phyloP scores from a whole-genome alignment of 495 filamentous ascomycete species.

The Cryomyces minteri region DNA sequence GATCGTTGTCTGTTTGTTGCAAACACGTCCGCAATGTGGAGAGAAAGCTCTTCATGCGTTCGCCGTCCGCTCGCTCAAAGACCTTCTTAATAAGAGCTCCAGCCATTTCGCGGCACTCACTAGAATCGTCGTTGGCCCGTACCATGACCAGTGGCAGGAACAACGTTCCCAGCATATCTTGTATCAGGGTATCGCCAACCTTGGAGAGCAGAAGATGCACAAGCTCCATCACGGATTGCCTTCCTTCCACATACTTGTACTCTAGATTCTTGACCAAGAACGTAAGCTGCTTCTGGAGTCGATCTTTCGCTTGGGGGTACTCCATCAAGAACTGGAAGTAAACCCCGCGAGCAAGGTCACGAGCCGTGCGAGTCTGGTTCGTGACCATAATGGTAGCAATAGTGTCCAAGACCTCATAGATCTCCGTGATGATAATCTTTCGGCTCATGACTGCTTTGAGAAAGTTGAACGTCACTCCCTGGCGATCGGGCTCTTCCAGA shows the following conservation, averaged over 20 bases:
- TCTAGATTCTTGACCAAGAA: constrained; percentile 84
- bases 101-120: constrained; percentile 71
- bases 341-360: constrained; percentile 69
- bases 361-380: constrained; percentile 69
- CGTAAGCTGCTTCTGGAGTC: constrained; percentile 71
- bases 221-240: constrained; percentile 80
- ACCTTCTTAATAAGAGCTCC: constrained; percentile 59
- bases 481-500: constrained; percentile 75
- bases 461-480: constrained; percentile 87
- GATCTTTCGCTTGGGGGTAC: constrained; percentile 76
- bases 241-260: constrained; percentile 71
- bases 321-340: constrained; percentile 91
- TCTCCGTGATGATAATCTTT: constrained; percentile 65
- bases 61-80: constrained; percentile 61
- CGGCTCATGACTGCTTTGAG: constrained; percentile 66
- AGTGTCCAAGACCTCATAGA: constrained; percentile 81
- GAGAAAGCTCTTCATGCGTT: constrained; percentile 48
- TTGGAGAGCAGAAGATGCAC: constrained; percentile 70
- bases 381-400: constrained; percentile 91
- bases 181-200: constrained; percentile 56
- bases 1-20: constrained; percentile 45
- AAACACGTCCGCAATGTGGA: constrained; percentile 58
- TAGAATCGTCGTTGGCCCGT: constrained; percentile 72
- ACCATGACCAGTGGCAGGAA: constrained; percentile 76
- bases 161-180: constrained; percentile 62